Base-by-base conservation (phyloP, 2,329 filamentous ascomycete species). In the Tolypocladium cylindrosporum region DNA sequence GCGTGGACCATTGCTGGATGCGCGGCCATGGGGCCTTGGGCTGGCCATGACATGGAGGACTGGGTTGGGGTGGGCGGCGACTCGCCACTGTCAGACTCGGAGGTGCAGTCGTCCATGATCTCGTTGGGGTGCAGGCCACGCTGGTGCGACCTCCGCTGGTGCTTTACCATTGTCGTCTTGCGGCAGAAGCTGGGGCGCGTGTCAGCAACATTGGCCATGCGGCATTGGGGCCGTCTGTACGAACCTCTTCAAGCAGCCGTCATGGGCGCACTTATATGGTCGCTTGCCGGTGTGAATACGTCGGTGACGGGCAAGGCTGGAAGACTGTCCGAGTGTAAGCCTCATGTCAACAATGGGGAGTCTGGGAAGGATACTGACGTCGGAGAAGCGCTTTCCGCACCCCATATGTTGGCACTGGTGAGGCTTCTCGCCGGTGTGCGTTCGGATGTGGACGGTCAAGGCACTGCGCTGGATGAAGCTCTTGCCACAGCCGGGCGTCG, bases 391-490 rank as follows among this genome's bases (percentile, higher is more conserved):
- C 73, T 88, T 89, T 51, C 81, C 83, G 65, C 86, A 89, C 24
- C 82, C 84, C 34, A 80, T 72, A 62, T 86, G 81, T 66, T 85
- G 79, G 66, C 86, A 89, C 64, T 84, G 79, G 63, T 89, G 85
- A 59, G 86, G 86, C 71, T 89, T 89, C 74, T 89, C 86, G 58
- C 85, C 85, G 1, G 85, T 88, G 62, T 88, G 86, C 14, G 85
- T 88, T 62, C 86, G 81, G 58, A 85, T 86, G 68, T 89, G 86
- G 45, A 89, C 86, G 3, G 85, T 88, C 63, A 89, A 71, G 43
- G 86, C 86, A 69, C 85, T 88, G 60, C 85, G 77, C 66, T 89
- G 86, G 62, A 88, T 88, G 69, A 89, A 89, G 70, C 83, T 85
- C 73, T 89, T 88, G 51, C 83, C 82, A 66, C 86, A 89, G 7